These are phyloP conservation scores for Aureobasidium melanogenum DNA, from an alignment of 2,329 filamentous ascomycete genomes.

Conservation along the genomic window DNA sequence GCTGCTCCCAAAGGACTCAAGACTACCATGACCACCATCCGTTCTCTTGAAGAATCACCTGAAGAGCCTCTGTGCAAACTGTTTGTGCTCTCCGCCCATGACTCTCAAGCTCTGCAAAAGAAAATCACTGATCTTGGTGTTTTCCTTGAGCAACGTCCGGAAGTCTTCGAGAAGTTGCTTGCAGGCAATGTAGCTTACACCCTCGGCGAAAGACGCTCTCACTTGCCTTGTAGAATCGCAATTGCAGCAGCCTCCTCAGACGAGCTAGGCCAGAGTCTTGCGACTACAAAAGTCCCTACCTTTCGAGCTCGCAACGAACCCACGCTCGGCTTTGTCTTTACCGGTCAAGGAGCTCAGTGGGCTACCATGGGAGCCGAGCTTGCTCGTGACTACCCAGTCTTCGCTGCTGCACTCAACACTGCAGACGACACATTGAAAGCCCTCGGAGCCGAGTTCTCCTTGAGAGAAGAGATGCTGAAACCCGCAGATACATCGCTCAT, in stretches of 20 bases:
- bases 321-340: constrained; percentile 21
- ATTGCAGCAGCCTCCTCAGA: not conserved
- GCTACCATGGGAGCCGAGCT: constrained; percentile 19
- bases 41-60: not conserved
- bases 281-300: not conserved
- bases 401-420: not conserved
- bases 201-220: not conserved
- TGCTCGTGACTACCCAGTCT: constrained; percentile 1
- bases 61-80: not conserved
- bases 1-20: not conserved
- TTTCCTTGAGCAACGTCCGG: constrained; percentile 1
- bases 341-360: constrained; percentile 30
- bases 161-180: not conserved
- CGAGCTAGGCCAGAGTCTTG: not conserved
- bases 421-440: not conserved
- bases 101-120: not conserved
- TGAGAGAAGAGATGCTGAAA: not conserved
- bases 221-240: constrained; percentile 1
- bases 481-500: not conserved
- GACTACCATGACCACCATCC: not conserved
- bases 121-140: not conserved
- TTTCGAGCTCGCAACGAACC: not conserved
- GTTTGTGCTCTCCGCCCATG: not conserved
- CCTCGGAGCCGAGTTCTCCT: not conserved
- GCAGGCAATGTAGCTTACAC: constrained; percentile 5